phyloP scores from a whole-genome alignment of 805 yeast species.

The Pichia thaimueangensis region DNA sequence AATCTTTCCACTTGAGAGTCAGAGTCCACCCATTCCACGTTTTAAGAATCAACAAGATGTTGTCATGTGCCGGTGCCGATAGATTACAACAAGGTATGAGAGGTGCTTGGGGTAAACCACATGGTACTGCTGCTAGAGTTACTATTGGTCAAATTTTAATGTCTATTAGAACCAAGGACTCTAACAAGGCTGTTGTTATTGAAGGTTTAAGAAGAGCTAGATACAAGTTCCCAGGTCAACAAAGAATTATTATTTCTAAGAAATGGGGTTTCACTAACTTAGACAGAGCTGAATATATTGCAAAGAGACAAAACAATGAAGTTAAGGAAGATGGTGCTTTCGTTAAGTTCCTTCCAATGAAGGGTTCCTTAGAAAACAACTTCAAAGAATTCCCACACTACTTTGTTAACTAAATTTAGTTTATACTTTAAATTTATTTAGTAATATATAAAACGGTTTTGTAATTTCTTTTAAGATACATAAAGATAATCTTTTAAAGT shows the following conservation, averaged over 20 bases:
- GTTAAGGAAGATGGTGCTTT: conserved; percentile 99
- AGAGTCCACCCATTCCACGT: conserved; percentile 99
- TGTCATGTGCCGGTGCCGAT: conserved; percentile 99
- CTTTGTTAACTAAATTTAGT: conserved; percentile 38
- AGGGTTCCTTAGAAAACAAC: conserved; percentile 93
- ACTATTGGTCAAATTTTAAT: conserved; percentile 96
- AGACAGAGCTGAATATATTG: conserved; percentile 94
- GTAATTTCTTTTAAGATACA: conserved; percentile 1
- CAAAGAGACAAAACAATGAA: conserved; percentile 94
- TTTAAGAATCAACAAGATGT: conserved; percentile 99
- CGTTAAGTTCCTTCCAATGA: conserved; percentile 95
- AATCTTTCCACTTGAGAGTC: conserved; percentile 98
- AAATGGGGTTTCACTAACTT: conserved; percentile 99
- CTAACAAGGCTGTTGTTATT: conserved; percentile 93
- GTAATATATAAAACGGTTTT: conserved; percentile 6
- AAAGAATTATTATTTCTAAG: conserved; percentile 97
- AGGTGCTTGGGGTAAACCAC: conserved; percentile 99
- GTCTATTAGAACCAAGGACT: conserved; percentile 97
- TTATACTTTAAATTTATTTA: no score
- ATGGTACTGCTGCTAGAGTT: conserved; percentile 99
- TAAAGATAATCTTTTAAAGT: not conserved
- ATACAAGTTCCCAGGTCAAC: conserved; percentile 99
- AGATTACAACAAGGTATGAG: conserved; percentile 99
- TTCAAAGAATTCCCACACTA: conserved; percentile 89
- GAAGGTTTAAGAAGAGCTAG: conserved; percentile 99